These are phyloP conservation scores for Kurtzmaniella quercitrusa DNA, from an alignment of 1,139 yeast species.

Conservation along the genomic window DNA sequence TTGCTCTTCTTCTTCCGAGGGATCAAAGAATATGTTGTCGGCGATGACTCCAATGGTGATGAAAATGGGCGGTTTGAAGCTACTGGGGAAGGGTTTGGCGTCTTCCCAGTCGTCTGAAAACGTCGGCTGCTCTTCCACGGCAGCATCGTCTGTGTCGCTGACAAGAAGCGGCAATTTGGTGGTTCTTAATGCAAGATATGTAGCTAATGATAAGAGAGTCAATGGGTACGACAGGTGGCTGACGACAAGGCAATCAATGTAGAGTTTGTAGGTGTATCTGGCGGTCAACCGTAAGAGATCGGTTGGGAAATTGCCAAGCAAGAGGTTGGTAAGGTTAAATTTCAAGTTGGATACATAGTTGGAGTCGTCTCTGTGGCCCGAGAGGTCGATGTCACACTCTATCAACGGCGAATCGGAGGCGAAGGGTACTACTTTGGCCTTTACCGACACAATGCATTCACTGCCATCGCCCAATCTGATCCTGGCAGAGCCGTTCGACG, in stretches of 20 bases:
- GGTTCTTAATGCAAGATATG: slow-evolving; percentile 74
- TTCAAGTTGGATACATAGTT: slow-evolving; percentile 55
- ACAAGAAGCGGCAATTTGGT: slow-evolving; percentile 71
- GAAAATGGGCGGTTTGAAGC: slow-evolving; percentile 67
- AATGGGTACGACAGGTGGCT: slow-evolving; percentile 69
- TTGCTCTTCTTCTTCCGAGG: slow-evolving; percentile 79
- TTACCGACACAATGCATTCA: slow-evolving; percentile 87
- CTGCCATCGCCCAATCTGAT: slow-evolving; percentile 83
- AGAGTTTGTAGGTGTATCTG: slow-evolving; percentile 71
- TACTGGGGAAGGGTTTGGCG: slow-evolving; percentile 36
- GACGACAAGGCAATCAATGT: slow-evolving; percentile 72
- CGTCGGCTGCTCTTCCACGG: slow-evolving; percentile 82
- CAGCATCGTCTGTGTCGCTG: slow-evolving; percentile 54
- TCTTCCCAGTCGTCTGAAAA: slow-evolving; percentile 84
- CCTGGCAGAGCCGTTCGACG: slow-evolving; percentile 89
- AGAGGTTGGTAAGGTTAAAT: slow-evolving; percentile 45
- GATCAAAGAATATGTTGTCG: slow-evolving; percentile 66
- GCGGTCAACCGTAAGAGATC: slow-evolving; percentile 58
- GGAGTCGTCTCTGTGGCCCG: slow-evolving; percentile 69
- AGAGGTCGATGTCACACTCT: slow-evolving; percentile 73
- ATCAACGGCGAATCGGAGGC: slow-evolving; percentile 44
- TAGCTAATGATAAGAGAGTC: slow-evolving; percentile 70
- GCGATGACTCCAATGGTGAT: slow-evolving; percentile 77
- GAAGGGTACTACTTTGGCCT: slow-evolving; percentile 72
- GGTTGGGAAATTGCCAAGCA: slow-evolving; percentile 46